Evolutionary conservation across 139 green algal species (phyloP).

Genomic region (Closterium sp.): DNA sequence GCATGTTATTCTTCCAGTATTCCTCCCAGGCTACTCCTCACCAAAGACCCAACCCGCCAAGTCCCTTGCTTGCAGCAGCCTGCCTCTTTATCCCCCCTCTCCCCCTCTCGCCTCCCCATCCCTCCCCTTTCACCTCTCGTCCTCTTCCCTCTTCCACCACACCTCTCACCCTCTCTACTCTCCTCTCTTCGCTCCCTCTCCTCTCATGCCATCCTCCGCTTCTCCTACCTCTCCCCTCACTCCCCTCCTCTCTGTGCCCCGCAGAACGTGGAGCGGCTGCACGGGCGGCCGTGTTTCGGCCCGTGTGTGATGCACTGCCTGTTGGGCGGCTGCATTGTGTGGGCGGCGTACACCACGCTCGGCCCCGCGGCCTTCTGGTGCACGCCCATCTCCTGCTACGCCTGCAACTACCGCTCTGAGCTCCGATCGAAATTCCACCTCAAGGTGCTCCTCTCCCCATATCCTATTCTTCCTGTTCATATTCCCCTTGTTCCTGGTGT

Average conservation of each 20-base stretch:
- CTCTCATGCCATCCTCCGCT: too few species aligned
- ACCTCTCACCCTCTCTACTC: background rate
- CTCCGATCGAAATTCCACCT: conserved; percentile 22
- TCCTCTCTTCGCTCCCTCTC: background rate
- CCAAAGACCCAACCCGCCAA: too few species aligned
- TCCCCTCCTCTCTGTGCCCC: background rate
- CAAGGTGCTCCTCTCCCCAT: background rate
- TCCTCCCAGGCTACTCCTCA: too few species aligned
- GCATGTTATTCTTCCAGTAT: too few species aligned
- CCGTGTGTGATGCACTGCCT: conserved; percentile 17
- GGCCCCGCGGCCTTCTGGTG: conserved; percentile 21
- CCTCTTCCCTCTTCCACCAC: background rate
- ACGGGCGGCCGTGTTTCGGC: conserved; percentile 17
- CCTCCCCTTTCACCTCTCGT: background rate
- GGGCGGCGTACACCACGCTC: background rate
- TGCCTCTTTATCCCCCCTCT: too few species aligned
- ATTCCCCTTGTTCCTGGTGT: background rate
- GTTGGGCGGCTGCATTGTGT: conserved; percentile 15
- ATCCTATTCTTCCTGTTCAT: too few species aligned
- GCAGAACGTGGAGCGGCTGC: conserved; percentile 28
- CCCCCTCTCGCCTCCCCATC: too few species aligned
- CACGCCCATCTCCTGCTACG: conserved; percentile 24
- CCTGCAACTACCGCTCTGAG: conserved; percentile 22
- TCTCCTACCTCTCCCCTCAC: background rate
- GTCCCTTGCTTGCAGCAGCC: too few species aligned